Evolutionary conservation across 805 yeast genomes (phyloP).

Genomic region (Monosporozyma servazzii): DNA sequence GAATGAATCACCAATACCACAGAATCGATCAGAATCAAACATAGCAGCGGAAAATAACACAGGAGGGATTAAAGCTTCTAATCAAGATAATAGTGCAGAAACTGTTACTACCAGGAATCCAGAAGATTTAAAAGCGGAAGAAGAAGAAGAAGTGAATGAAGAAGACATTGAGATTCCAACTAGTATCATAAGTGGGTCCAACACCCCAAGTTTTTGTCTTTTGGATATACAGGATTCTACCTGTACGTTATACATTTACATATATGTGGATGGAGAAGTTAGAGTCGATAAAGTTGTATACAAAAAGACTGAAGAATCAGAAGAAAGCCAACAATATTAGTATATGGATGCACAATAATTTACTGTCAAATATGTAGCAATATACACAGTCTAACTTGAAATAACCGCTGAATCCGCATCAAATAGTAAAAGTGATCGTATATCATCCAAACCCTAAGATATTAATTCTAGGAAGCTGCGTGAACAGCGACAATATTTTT

Average conservation of each 20-base stretch:
- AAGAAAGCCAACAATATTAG: not conserved
- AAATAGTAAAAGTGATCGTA: not conserved
- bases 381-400: not conserved
- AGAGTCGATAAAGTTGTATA: conserved; percentile 82
- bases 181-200: conserved; percentile 25
- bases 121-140: conserved; percentile 3
- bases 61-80: not conserved
- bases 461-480: not conserved
- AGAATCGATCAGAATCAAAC: not conserved
- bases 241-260: conserved; percentile 79
- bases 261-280: conserved; percentile 69
- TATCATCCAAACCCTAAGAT: not conserved
- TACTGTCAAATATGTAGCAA: not conserved
- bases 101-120: conserved; percentile 1
- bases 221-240: conserved; percentile 73
- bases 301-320: conserved; percentile 33
- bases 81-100: conserved; percentile 2
- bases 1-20: conserved; percentile 20
- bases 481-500: not conserved
- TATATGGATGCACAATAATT: not conserved
- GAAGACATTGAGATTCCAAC: conserved; percentile 17
- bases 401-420: not conserved
- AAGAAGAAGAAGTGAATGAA: conserved; percentile 9
- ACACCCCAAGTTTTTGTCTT: conserved; percentile 80
- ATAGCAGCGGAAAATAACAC: conserved; percentile 12